phyloP scores from a whole-genome alignment of 1,284 basidiomycete genomes.

The Peniophora sp. region DNA sequence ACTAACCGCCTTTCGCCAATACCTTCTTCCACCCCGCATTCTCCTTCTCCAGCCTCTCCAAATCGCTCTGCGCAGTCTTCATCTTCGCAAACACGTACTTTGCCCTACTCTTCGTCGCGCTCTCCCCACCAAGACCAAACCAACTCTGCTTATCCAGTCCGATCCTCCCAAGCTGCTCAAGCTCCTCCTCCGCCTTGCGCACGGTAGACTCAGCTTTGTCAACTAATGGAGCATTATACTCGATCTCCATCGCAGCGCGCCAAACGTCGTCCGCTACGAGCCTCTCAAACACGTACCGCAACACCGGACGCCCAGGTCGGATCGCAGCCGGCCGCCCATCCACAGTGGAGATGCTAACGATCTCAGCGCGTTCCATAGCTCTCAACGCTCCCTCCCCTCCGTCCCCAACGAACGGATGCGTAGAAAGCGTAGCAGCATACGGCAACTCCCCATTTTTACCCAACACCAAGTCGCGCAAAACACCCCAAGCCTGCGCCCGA shows the following conservation, averaged over 20 bases:
- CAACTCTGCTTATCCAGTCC: constrained; percentile 37
- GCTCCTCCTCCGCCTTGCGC: constrained; percentile 69
- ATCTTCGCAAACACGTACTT: constrained; percentile 74
- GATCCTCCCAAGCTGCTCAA: constrained; percentile 60
- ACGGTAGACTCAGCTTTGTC: constrained; percentile 60
- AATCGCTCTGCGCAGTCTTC: constrained; percentile 55
- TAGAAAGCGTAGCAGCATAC: constrained; percentile 78
- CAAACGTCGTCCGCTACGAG: constrained; percentile 81
- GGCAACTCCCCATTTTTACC: constrained; percentile 56
- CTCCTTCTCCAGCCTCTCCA: constrained; percentile 61
- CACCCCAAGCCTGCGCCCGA: constrained; percentile 81
- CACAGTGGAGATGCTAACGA: constrained; percentile 73
- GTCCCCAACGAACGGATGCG: constrained; percentile 90
- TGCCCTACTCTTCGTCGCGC: constrained; percentile 54
- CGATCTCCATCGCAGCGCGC: constrained; percentile 75
- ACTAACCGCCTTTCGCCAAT: constrained; percentile 4
- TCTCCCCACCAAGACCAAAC: constrained; percentile 27
- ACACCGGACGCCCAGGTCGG: constrained; percentile 86
- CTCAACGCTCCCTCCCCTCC: constrained; percentile 61
- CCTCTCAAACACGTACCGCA: constrained; percentile 77
- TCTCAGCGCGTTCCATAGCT: constrained; percentile 84
- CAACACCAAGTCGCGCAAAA: constrained; percentile 71
- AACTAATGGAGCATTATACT: constrained; percentile 71
- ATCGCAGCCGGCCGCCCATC: constrained; percentile 84
- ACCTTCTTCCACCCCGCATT: constrained; percentile 64